Evolutionary conservation across 768 basidiomycete genomes (phyloP).

Genomic region (Gyrodon lividus): DNA sequence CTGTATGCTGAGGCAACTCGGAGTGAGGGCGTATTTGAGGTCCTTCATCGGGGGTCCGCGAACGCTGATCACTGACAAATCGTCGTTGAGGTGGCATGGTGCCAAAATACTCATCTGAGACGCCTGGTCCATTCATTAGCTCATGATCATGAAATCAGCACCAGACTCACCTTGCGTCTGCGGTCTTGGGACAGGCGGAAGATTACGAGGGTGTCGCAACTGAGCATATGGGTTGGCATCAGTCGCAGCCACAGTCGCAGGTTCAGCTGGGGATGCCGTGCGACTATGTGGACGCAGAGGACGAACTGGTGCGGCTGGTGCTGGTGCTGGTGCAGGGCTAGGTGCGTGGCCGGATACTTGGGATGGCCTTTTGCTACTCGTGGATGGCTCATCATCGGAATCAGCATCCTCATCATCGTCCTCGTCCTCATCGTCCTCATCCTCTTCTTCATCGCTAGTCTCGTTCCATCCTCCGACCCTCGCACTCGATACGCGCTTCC

Average conservation of each 20-base stretch:
- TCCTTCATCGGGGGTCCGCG: conserved; percentile 59
- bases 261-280: conserved; percentile 30
- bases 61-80: conserved; percentile 51
- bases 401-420: conserved; percentile 66
- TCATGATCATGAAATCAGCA: neutral
- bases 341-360: conserved; percentile 18
- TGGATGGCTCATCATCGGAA: conserved; percentile 51
- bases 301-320: conserved; percentile 24
- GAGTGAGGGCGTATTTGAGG: conserved; percentile 54
- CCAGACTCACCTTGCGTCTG: conserved; percentile 43
- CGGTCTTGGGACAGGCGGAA: conserved; percentile 62
- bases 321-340: conserved; percentile 17
- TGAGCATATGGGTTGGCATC: conserved; percentile 44
- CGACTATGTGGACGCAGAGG: conserved; percentile 31
- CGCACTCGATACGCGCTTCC: conserved; percentile 40
- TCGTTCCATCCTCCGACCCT: conserved; percentile 52
- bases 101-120: conserved; percentile 45
- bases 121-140: conserved; percentile 24
- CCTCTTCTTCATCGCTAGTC: conserved; percentile 80
- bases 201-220: conserved; percentile 55
- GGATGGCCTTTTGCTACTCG: conserved; percentile 34
- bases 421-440: conserved; percentile 79
- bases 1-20: conserved; percentile 45
- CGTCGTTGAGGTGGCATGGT: conserved; percentile 43
- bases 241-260: conserved; percentile 21